Evolutionary conservation across 192 early-diverging fungal genomes (phyloP).

Genomic region (Backusella mclennaniae): DNA sequence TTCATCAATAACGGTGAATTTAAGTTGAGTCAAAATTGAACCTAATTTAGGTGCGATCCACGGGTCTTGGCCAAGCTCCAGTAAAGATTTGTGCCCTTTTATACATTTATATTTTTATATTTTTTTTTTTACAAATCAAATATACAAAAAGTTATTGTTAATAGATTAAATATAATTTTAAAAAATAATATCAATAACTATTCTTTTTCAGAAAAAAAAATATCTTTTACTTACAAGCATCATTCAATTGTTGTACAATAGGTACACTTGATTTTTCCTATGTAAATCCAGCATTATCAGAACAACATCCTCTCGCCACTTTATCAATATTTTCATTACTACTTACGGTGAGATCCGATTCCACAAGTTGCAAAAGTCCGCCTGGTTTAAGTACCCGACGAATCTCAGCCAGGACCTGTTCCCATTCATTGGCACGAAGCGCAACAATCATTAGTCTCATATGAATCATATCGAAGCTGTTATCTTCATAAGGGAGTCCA

Average conservation of each 20-base stretch:
- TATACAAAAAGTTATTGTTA: not conserved
- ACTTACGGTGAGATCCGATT: constrained; percentile 18
- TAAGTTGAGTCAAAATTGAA: not conserved
- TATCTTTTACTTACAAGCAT: constrained; percentile 12
- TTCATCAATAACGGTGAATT: constrained; percentile 15
- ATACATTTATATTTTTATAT: not conserved
- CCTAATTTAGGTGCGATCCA: constrained; percentile 13
- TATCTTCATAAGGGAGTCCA: constrained; percentile 23
- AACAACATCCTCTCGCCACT: not conserved
- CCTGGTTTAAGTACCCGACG: constrained; percentile 35
- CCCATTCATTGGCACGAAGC: constrained; percentile 25
- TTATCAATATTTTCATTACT: not conserved
- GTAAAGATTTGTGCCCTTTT: constrained; percentile 12
- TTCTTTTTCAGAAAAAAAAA: constrained; percentile 2
- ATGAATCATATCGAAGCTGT: constrained; percentile 40
- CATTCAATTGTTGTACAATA: constrained; percentile 1
- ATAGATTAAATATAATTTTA: not conserved
- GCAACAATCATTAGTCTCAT: constrained; percentile 37
- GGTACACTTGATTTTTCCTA: constrained; percentile 15
- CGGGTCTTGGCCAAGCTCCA: constrained; percentile 24
- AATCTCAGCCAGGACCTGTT: constrained; percentile 20
- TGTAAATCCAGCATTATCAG: not conserved
- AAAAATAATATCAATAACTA: not conserved
- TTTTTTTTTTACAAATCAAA: not conserved
- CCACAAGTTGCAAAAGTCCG: constrained; percentile 27